Evolutionary conservation across 148 eudicot species (phyloP).

Genomic region (Spergularia marina): DNA sequence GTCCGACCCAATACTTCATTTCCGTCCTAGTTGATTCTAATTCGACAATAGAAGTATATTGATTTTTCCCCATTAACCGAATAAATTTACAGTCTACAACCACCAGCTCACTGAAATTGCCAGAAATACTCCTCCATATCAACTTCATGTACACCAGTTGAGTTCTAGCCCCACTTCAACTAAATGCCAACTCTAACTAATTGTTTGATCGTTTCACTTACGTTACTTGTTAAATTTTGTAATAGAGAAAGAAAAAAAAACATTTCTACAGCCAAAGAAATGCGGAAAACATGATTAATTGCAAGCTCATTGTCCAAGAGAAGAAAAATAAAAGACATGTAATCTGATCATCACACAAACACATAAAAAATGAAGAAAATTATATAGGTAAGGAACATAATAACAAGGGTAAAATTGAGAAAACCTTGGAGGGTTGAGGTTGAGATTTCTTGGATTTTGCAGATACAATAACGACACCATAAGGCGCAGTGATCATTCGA

Average conservation of each 20-base stretch:
- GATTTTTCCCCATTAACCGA: not conserved
- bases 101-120: too few species aligned
- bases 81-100: too few species aligned
- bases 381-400: not conserved
- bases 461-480: conserved; percentile 37
- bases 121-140: too few species aligned
- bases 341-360: not conserved
- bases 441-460: conserved; percentile 44
- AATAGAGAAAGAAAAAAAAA: too few species aligned
- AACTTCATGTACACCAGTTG: too few species aligned
- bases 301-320: not conserved
- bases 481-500: conserved; percentile 10
- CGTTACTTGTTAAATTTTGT: too few species aligned
- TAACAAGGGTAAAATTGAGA: not conserved
- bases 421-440: conserved; percentile 36
- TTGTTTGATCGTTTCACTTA: too few species aligned
- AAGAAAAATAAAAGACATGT: not conserved
- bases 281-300: not conserved
- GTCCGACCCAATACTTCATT: not conserved
- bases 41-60: not conserved
- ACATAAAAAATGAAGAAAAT: not conserved
- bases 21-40: not conserved
- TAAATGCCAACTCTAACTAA: too few species aligned
- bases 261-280: not conserved
- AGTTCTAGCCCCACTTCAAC: too few species aligned